These are phyloP conservation scores for Breynia disticha DNA, from an alignment of 441 rosid species.

Conservation along the genomic window DNA sequence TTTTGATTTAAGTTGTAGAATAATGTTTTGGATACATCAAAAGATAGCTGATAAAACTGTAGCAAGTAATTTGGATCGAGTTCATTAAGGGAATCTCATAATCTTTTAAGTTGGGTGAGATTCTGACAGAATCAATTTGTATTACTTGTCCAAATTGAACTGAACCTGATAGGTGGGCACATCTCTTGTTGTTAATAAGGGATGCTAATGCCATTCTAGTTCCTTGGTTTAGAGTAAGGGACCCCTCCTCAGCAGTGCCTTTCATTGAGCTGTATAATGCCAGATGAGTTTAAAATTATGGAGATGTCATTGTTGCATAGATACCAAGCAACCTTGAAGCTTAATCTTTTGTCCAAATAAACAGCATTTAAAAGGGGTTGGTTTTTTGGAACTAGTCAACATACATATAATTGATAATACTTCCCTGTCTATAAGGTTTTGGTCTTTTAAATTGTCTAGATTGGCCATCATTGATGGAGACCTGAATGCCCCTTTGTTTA, in stretches of 20 bases:
- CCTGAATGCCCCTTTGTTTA: background rate
- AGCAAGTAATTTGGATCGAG: background rate
- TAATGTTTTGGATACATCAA: conserved; percentile 4
- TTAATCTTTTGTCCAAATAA: conserved; percentile 26
- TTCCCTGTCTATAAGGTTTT: conserved; percentile 28
- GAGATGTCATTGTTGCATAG: conserved; percentile 52
- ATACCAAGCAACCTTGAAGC: conserved; percentile 36
- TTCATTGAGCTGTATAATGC: conserved; percentile 4
- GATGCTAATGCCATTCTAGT: background rate
- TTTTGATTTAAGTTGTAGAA: background rate
- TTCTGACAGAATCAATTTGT: conserved; percentile 11
- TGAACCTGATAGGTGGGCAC: conserved; percentile 5
- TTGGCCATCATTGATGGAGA: conserved; percentile 20
- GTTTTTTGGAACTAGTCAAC: conserved; percentile 36
- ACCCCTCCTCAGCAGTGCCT: conserved; percentile 12
- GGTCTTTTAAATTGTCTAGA: conserved; percentile 14
- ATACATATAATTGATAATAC: conserved; percentile 18
- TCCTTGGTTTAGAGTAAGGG: conserved; percentile 13
- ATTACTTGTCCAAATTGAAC: conserved; percentile 1
- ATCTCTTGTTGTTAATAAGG: conserved; percentile 14
- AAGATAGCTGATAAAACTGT: too few species aligned
- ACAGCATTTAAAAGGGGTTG: conserved; percentile 22
- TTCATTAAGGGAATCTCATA: background rate
- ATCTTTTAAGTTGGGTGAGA: conserved; percentile 6
- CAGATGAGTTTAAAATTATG: conserved; percentile 14